A percentile compares a stretch with the other conserved stretches of the same genome.
phyloP scores from a whole-genome alignment of 768 basidiomycete genomes.

The Grammothele lineata region DNA sequence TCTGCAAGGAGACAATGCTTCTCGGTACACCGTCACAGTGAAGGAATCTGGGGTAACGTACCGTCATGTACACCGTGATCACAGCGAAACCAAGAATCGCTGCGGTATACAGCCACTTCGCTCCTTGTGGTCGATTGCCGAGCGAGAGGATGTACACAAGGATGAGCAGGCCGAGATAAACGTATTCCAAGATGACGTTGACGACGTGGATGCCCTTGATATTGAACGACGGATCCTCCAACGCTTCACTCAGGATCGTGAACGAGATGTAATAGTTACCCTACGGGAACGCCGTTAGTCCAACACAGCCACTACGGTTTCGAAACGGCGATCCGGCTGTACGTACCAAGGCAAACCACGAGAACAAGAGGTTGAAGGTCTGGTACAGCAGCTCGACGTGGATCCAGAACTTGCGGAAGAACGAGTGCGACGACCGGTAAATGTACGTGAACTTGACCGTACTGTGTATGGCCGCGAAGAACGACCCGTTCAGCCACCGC shows the following conservation, averaged over 20 bases:
- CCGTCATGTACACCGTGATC: slow-evolving; percentile 97
- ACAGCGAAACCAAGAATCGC: slow-evolving; percentile 86
- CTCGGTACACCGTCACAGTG: too few relatives aligned
- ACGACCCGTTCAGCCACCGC: slow-evolving; percentile 96
- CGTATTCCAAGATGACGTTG: slow-evolving; percentile 79
- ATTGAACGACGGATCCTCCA: slow-evolving; percentile 61
- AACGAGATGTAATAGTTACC: slow-evolving; percentile 94
- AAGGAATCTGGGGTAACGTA: slow-evolving; percentile 22
- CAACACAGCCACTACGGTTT: not conserved
- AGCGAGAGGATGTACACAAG: slow-evolving; percentile 85
- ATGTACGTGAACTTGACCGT: slow-evolving; percentile 93
- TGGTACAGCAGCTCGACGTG: slow-evolving; percentile 94
- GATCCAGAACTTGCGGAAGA: slow-evolving; percentile 88
- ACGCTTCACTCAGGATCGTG: slow-evolving; percentile 64
- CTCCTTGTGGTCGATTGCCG: slow-evolving; percentile 90
- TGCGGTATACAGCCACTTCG: slow-evolving; percentile 80
- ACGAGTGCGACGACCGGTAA: slow-evolving; percentile 82
- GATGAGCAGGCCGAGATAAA: slow-evolving; percentile 83
- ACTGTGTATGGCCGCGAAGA: slow-evolving; percentile 95
- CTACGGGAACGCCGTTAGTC: slow-evolving; percentile 23
- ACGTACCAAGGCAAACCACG: slow-evolving; percentile 81
- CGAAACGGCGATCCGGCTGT: not conserved
- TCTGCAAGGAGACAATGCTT: slow-evolving; percentile 41
- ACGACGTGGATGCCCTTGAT: slow-evolving; percentile 61
- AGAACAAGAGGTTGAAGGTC: slow-evolving; percentile 84